Base-by-base conservation (phyloP, 768 basidiomycete genomes). In the Lactarius quietus region DNA sequence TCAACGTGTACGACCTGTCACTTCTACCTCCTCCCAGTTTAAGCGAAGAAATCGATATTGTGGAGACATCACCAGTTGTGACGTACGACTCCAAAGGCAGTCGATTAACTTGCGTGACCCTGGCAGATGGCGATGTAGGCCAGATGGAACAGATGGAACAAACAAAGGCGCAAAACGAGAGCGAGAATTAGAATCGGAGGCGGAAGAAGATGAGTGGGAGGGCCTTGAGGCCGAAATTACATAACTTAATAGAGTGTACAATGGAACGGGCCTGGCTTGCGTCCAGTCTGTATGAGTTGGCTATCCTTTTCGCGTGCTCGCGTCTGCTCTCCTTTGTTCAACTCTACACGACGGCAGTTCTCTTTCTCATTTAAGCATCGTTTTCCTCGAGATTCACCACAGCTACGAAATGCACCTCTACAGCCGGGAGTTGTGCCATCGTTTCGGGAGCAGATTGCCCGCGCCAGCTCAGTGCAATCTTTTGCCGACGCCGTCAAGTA, bases 41-140 rank as follows among this genome's bases (percentile, higher is more conserved):
- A 45, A 68, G 71, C 20, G 68, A 68, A 54, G 69, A 62, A 29
- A 66, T 73, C 48, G 71, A 61, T 20, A 68, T 41, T 39, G 52
- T 56, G 20, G 74, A 81, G 51, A 78, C 92, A 26, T 72, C 76
- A 23, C 86, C 93, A 0, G 77, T 86, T 2, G 82, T 83, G 2
- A 81, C 76, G 56, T 95, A 94, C 73, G 90, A 96, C 75, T 88
- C 92, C 6, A 93, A 92, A 69, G 92, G 92, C 10, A 93, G 86
- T 36, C 82, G 95, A 31, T 73, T 98, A 73, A 96, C 92, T 9
- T 95, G 94, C 66, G 72, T 86, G 35, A 78, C 84, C 23, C 70
- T 87, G 15, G 86, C 85, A 8, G 85, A 86, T 58, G 84, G 83
- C 9, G 75, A 76, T 4, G 35, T 39, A 41, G 45, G 31, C 33